A percentile compares a stretch with the other conserved stretches of the same genome.
Conservation (phyloP, 106 monocot species). For the Triglochin maritima region DNA sequence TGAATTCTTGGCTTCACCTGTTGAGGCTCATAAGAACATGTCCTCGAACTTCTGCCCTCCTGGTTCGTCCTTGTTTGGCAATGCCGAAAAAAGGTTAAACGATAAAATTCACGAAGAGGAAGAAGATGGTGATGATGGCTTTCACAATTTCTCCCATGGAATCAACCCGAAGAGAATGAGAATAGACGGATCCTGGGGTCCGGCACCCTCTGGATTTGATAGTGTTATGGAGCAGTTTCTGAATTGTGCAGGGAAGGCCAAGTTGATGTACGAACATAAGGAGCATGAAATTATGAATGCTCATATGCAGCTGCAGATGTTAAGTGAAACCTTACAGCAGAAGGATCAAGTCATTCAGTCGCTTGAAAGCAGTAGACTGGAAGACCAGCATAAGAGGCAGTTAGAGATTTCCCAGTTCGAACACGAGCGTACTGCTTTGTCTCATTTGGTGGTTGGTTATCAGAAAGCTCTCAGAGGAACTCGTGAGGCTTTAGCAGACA, state of each 20-base stretch:
- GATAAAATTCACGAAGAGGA: slow-evolving; percentile 11
- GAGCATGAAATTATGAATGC: slow-evolving; percentile 36
- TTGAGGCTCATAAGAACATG: slow-evolving; percentile 8
- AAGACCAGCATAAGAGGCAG: slow-evolving; percentile 59
- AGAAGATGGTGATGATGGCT: slow-evolving; percentile 5
- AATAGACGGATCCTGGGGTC: slow-evolving; percentile 19
- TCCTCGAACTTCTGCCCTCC: neutral
- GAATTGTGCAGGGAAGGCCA: slow-evolving; percentile 23
- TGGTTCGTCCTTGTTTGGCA: slow-evolving; percentile 10
- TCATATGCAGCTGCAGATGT: slow-evolving; percentile 53
- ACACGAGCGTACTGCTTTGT: slow-evolving; percentile 64
- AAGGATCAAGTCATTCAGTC: slow-evolving; percentile 54
- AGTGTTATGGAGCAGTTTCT: slow-evolving; percentile 28
- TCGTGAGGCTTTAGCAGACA: slow-evolving; percentile 43
- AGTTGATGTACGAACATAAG: slow-evolving; percentile 39
- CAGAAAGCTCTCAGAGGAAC: slow-evolving; percentile 58
- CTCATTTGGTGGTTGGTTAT: slow-evolving; percentile 54
- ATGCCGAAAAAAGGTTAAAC: slow-evolving; percentile 11
- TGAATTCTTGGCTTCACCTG: slow-evolving; percentile 20
- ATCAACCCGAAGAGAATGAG: slow-evolving; percentile 35
- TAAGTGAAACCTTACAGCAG: slow-evolving; percentile 37
- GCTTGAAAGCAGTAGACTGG: slow-evolving; percentile 40
- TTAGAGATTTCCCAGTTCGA: slow-evolving; percentile 33
- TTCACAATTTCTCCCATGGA: slow-evolving; percentile 17
- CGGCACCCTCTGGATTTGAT: slow-evolving; percentile 19